These are phyloP conservation scores for Durio zibethinus DNA, from an alignment of 345 rosid species.

Conservation along the genomic window DNA sequence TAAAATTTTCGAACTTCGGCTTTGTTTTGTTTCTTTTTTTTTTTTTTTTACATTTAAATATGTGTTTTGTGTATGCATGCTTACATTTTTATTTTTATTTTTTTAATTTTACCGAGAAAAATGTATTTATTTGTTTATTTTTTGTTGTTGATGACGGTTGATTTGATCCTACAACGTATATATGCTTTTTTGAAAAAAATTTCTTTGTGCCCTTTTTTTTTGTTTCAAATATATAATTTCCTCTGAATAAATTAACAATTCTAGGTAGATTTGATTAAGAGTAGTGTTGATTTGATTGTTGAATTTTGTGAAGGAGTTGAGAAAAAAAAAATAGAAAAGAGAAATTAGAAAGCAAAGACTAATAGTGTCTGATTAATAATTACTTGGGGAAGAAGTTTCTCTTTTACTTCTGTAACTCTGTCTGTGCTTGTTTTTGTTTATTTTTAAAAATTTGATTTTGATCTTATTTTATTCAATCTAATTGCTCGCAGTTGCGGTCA, in stretches of 20 bases:
- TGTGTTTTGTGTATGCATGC: conserved; percentile 1
- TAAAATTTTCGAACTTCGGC: too few relatives aligned
- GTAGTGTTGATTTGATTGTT: neutral
- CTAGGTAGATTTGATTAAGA: neutral
- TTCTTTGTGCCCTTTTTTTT: neutral
- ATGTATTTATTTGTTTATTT: neutral
- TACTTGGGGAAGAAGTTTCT: neutral
- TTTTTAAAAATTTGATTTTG: neutral
- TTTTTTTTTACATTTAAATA: neutral
- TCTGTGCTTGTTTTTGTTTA: neutral
- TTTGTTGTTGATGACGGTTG: neutral
- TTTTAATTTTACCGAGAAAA: neutral
- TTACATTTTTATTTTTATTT: neutral
- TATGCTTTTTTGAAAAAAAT: neutral
- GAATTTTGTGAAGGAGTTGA: neutral
- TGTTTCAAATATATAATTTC: neutral
- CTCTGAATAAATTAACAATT: neutral
- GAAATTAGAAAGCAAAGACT: neutral
- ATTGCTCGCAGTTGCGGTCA: neutral
- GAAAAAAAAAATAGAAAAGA: neutral
- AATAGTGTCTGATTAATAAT: neutral
- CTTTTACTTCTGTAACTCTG: neutral
- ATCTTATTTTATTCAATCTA: neutral
- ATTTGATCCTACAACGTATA: neutral
- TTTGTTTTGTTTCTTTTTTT: neutral